A percentile compares a stretch with the other conserved stretches of the same genome.
Evolutionary conservation across 257 asterid genomes (phyloP).

Genomic region (Nicotiana noctiflora): DNA sequence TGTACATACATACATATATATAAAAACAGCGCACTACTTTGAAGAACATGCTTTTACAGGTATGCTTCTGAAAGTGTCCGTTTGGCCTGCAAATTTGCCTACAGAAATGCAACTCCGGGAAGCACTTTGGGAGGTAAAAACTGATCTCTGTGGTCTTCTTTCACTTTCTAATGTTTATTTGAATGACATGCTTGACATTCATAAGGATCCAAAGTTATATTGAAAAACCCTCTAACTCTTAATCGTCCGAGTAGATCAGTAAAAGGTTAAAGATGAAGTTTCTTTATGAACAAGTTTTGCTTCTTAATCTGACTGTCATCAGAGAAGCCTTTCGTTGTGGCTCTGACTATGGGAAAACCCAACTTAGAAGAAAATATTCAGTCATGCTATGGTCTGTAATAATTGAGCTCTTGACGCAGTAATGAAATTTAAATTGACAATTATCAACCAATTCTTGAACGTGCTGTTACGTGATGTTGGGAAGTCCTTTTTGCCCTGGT

Average conservation of each 20-base stretch:
- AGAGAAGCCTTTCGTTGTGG: neutral
- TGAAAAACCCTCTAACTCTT: neutral
- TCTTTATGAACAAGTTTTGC: neutral
- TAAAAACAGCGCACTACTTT: neutral
- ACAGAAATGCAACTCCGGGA: slow-evolving; percentile 96
- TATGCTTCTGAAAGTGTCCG: slow-evolving; percentile 85
- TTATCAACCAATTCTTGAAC: neutral
- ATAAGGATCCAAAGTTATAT: neutral
- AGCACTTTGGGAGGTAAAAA: slow-evolving; percentile 69
- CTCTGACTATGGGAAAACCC: neutral
- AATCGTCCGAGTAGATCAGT: neutral
- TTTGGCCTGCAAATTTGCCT: slow-evolving; percentile 76
- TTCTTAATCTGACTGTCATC: neutral
- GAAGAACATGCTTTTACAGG: slow-evolving; percentile 35
- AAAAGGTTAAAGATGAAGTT: neutral
- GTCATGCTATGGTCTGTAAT: too few relatives aligned
- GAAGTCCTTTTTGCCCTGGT: neutral
- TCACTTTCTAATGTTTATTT: neutral
- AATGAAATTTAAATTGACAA: neutral
- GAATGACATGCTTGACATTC: neutral
- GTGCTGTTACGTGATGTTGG: neutral
- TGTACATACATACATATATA: neutral
- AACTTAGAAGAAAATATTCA: neutral
- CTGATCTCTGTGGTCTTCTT: neutral
- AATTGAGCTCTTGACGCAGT: neutral